phyloP scores from a whole-genome alignment of 139 green algal species.

The Micromonas commoda region DNA sequence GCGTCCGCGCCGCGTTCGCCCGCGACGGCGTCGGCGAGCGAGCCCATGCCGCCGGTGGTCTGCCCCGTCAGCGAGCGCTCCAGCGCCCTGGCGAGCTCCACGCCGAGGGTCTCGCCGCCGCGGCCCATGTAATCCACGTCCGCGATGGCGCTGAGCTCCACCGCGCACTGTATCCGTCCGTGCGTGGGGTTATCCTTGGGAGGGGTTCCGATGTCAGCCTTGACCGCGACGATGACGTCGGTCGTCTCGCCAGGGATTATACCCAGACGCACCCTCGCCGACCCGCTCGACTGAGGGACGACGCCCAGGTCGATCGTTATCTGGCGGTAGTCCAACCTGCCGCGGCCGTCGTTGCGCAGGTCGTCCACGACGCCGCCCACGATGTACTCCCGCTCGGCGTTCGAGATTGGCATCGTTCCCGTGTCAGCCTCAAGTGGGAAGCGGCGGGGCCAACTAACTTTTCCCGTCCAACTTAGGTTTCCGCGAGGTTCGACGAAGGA shows the following conservation, averaged over 20 bases:
- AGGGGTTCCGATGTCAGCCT: slow-evolving; percentile 40
- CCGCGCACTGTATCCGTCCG: not conserved
- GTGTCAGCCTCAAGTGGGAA: not conserved
- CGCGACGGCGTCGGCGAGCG: not conserved
- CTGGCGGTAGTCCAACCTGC: slow-evolving; percentile 44
- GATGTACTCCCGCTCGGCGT: slow-evolving; percentile 29
- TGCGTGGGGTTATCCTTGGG: not conserved
- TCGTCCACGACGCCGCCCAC: slow-evolving; percentile 14
- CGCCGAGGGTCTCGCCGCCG: slow-evolving; percentile 48
- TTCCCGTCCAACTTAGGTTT: too few relatives aligned
- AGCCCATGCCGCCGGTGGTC: not conserved
- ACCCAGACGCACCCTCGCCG: slow-evolving; percentile 53
- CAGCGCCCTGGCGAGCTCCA: slow-evolving; percentile 45
- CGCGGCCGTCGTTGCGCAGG: slow-evolving; percentile 56
- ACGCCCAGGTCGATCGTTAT: slow-evolving; percentile 53
- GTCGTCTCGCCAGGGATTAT: slow-evolving; percentile 32
- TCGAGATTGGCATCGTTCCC: not conserved
- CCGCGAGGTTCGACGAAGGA: too few relatives aligned
- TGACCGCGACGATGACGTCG: slow-evolving; percentile 66
- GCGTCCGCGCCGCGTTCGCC: slow-evolving; percentile 18
- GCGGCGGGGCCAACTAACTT: too few relatives aligned
- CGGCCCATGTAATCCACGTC: slow-evolving; percentile 31
- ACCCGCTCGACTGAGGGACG: slow-evolving; percentile 64
- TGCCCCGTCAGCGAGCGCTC: slow-evolving; percentile 40
- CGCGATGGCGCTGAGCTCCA: not conserved